phyloP scores from a whole-genome alignment of 2,329 filamentous ascomycete genomes.

The Exserohilum rostratum region DNA sequence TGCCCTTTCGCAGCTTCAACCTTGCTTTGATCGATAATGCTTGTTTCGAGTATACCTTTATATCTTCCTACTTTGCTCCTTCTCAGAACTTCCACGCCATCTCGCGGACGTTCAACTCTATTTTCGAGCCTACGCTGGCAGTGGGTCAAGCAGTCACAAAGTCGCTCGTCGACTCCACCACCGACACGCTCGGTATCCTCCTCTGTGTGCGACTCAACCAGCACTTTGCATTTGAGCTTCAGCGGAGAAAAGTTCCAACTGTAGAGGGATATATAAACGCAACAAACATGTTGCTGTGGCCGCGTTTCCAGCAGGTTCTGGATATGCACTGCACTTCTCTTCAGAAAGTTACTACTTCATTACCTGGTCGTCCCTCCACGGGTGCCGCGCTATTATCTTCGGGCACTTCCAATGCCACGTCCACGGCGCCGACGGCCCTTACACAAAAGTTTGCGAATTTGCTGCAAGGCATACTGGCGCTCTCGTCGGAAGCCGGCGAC shows the following conservation, averaged over 20 bases:
- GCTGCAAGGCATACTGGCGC: constrained; percentile 78
- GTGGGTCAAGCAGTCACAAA: constrained; percentile 80
- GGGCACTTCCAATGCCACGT: constrained; percentile 57
- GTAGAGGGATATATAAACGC: constrained; percentile 92
- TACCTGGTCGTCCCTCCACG: constrained; percentile 46
- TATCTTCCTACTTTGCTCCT: constrained; percentile 86
- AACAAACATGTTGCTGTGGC: constrained; percentile 96
- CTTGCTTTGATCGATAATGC: constrained; percentile 92
- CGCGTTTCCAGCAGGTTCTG: constrained; percentile 91
- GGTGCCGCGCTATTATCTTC: constrained; percentile 47
- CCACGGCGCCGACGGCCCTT: constrained; percentile 84
- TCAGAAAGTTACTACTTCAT: constrained; percentile 60
- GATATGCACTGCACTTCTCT: constrained; percentile 90
- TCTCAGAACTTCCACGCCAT: constrained; percentile 76
- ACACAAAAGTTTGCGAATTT: constrained; percentile 97
- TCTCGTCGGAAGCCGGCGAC: constrained; percentile 90
- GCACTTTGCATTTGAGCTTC: constrained; percentile 90
- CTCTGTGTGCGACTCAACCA: constrained; percentile 94
- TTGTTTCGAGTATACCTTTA: constrained; percentile 91
- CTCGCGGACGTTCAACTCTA: constrained; percentile 81
- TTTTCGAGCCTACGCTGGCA: constrained; percentile 89
- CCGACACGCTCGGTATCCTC: constrained; percentile 84
- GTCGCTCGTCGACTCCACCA: constrained; percentile 74
- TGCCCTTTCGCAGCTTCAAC: constrained; percentile 93
- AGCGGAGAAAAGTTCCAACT: constrained; percentile 86